Conservation (phyloP, 352 stramenopile species). For the Globisporangium mamillatum region DNA sequence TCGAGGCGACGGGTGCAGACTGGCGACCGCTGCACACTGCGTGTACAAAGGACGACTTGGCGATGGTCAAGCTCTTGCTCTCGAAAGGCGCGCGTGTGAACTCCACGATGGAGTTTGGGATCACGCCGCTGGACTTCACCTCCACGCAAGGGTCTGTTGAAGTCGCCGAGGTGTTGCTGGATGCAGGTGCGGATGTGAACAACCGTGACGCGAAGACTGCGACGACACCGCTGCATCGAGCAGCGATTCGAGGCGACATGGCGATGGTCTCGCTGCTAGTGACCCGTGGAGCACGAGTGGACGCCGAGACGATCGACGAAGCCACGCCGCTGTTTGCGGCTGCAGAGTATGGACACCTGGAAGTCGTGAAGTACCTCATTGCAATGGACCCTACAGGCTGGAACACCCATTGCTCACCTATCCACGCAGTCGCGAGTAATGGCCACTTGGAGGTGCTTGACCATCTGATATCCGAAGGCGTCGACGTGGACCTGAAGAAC, state of each 20-base stretch:
- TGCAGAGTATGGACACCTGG: constrained; percentile 18
- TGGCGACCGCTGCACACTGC: constrained; percentile 20
- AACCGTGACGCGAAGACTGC: constrained; percentile 19
- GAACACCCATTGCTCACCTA: constrained; percentile 8
- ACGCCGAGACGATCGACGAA: constrained; percentile 12
- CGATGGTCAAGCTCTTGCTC: constrained; percentile 17
- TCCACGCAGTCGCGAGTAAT: constrained; percentile 19
- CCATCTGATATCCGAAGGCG: constrained; percentile 7
- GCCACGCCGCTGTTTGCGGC: constrained; percentile 18
- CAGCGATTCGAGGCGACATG: constrained; percentile 16
- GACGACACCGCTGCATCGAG: constrained; percentile 18
- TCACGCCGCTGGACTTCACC: constrained; percentile 18
- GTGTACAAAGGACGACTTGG: constrained; percentile 17
- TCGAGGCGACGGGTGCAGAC: constrained; percentile 11
- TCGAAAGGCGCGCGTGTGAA: constrained; percentile 13
- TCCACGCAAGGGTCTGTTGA: constrained; percentile 13
- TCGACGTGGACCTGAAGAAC: constrained; percentile 19
- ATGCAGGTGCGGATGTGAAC: constrained; percentile 18
- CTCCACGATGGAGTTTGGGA: constrained; percentile 18
- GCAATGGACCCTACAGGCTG: constrained; percentile 9
- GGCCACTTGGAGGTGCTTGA: constrained; percentile 21
- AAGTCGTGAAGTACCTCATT: constrained; percentile 15
- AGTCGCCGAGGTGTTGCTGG: constrained; percentile 16
- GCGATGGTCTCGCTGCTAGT: constrained; percentile 15
- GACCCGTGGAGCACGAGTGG: constrained; percentile 10